These are phyloP conservation scores for Manihot esculenta DNA, from an alignment of 441 rosid genomes.

Conservation along the genomic window DNA sequence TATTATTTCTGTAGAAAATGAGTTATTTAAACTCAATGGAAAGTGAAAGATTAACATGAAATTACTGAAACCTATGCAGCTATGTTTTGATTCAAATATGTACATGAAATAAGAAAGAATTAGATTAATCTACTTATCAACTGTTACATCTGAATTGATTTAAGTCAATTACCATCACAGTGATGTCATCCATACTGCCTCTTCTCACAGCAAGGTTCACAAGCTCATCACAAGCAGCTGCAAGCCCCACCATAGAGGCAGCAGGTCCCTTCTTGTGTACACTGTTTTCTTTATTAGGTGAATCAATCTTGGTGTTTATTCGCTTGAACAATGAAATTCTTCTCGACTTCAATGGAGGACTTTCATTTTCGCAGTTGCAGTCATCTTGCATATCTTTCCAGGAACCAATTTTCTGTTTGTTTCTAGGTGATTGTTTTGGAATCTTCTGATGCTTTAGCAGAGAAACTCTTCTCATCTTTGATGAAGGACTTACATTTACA, in stretches of 20 bases:
- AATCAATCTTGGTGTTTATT: constrained; percentile 35
- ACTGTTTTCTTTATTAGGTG: constrained; percentile 38
- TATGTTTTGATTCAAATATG: not conserved
- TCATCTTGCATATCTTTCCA: constrained; percentile 42
- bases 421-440: constrained; percentile 35
- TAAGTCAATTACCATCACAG: constrained; percentile 74
- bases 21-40: not conserved
- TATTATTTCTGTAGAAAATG: no score
- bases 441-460: constrained; percentile 47
- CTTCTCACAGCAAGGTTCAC: constrained; percentile 57
- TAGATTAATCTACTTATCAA: constrained; percentile 12
- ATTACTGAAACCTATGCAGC: not conserved
- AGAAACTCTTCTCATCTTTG: constrained; percentile 55
- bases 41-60: not conserved
- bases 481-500: constrained; percentile 67
- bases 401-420: constrained; percentile 21
- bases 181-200: constrained; percentile 81
- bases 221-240: constrained; percentile 68
- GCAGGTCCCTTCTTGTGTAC: constrained; percentile 26
- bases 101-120: constrained; percentile 1
- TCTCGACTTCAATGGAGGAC: constrained; percentile 55
- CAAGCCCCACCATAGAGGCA: constrained; percentile 30
- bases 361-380: constrained; percentile 38
- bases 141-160: constrained; percentile 41
- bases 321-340: constrained; percentile 48